Conservation (phyloP, 805 yeast species). For the Sugiyamaella smithiae region DNA sequence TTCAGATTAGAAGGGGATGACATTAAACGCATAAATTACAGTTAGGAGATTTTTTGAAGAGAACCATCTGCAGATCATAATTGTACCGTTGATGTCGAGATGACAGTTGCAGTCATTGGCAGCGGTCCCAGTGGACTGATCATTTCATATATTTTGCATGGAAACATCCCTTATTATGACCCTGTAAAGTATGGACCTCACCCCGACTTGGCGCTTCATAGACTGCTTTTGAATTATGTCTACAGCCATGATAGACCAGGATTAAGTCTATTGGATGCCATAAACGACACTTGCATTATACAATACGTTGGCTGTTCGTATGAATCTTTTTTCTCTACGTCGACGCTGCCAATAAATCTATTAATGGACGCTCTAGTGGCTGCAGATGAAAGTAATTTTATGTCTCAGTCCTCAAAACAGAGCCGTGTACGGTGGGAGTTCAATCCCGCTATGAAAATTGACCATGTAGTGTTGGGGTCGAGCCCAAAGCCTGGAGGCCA, state of each 20-base stretch:
- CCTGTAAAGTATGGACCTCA: conserved; percentile 28
- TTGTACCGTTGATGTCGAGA: background rate
- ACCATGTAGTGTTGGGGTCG: conserved; percentile 29
- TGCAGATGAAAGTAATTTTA: conserved; percentile 27
- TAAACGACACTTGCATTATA: conserved; percentile 21
- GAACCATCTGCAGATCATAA: too few species aligned
- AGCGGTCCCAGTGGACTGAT: conserved; percentile 34
- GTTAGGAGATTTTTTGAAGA: too few species aligned
- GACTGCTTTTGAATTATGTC: conserved; percentile 16
- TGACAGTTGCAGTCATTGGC: conserved; percentile 24
- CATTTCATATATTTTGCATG: conserved; percentile 32
- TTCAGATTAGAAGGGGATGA: too few species aligned
- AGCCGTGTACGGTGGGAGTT: conserved; percentile 30
- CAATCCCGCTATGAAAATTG: conserved; percentile 13
- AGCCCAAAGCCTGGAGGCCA: conserved; percentile 32
- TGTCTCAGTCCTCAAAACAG: conserved; percentile 19
- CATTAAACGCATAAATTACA: too few species aligned
- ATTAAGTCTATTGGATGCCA: conserved; percentile 22
- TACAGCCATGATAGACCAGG: background rate
- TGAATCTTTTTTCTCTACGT: conserved; percentile 23
- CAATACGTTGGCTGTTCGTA: conserved; percentile 20
- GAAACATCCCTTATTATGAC: conserved; percentile 32
- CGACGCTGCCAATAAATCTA: conserved; percentile 26
- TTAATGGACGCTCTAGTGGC: conserved; percentile 30
- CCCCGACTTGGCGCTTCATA: conserved; percentile 31